Conservation (phyloP, 2,329 filamentous ascomycete species). For the Leptosphaerulina australis region DNA sequence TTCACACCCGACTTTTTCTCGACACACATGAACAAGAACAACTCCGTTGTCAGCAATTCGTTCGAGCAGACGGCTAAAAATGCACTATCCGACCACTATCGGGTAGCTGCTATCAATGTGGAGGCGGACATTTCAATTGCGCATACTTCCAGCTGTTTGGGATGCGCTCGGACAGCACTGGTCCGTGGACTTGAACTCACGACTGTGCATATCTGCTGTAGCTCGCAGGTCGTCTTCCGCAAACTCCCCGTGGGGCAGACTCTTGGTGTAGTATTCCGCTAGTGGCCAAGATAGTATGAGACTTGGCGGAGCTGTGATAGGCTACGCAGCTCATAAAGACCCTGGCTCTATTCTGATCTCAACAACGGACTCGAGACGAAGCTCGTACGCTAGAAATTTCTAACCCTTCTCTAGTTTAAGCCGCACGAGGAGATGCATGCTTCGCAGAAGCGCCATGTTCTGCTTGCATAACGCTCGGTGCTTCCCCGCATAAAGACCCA, state of each 20-base stretch:
- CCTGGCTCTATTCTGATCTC: conserved; percentile 8
- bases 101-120: not conserved
- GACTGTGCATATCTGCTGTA: conserved; percentile 5
- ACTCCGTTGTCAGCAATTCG: conserved; percentile 1
- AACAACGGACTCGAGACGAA: conserved; percentile 27
- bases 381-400: conserved; percentile 17
- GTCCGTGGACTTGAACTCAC: conserved; percentile 7
- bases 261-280: conserved; percentile 13
- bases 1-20: conserved; percentile 10
- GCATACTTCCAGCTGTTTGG: conserved; percentile 2
- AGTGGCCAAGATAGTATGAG: conserved; percentile 23
- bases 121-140: not conserved
- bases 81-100: conserved; percentile 2
- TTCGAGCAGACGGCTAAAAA: not conserved
- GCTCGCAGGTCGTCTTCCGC: conserved; percentile 14
- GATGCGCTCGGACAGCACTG: conserved; percentile 10
- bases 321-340: conserved; percentile 5
- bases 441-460: conserved; percentile 9
- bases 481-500: conserved; percentile 23
- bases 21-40: conserved; percentile 5
- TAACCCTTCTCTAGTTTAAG: conserved; percentile 7
- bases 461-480: conserved; percentile 17
- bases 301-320: conserved; percentile 28
- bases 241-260: conserved; percentile 18
- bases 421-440: conserved; percentile 9